phyloP scores from a whole-genome alignment of 768 basidiomycete species.

The Ramaria sp. region DNA sequence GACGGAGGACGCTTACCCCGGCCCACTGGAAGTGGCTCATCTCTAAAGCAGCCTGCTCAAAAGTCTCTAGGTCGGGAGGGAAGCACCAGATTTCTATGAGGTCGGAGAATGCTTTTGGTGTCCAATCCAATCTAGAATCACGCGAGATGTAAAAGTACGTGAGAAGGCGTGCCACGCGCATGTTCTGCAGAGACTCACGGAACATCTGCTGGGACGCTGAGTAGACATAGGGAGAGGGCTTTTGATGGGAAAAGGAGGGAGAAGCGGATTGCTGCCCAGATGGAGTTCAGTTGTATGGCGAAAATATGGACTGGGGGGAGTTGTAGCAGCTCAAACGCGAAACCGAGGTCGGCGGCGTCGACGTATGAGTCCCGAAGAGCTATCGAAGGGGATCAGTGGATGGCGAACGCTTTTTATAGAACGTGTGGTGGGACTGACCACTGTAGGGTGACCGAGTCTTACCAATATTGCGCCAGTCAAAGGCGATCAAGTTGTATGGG shows the following conservation, averaged over 20 bases:
- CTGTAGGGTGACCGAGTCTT: constrained; percentile 12
- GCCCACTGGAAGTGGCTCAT: constrained; percentile 44
- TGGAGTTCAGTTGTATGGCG: constrained; percentile 50
- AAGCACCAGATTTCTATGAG: constrained; percentile 51
- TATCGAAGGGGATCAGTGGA: constrained; percentile 21
- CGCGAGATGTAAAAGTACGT: not conserved
- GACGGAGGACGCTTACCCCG: constrained; percentile 29
- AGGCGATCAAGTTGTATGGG: constrained; percentile 60
- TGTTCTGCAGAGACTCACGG: constrained; percentile 10
- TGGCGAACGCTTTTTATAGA: too few relatives aligned
- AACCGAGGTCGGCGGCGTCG: constrained; percentile 66
- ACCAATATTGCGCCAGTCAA: constrained; percentile 60
- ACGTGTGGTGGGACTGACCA: not conserved
- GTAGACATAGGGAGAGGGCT: constrained; percentile 10
- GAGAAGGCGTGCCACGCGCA: too few relatives aligned
- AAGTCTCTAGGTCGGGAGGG: constrained; percentile 53
- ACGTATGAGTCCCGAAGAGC: constrained; percentile 65
- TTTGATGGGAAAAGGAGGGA: constrained; percentile 12
- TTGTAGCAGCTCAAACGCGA: constrained; percentile 43
- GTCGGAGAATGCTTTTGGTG: constrained; percentile 53
- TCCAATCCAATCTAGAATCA: constrained; percentile 42
- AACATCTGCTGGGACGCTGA: constrained; percentile 8
- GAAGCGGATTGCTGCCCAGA: constrained; percentile 51
- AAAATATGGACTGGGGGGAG: constrained; percentile 63
- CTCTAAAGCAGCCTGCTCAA: constrained; percentile 57